Percentiles rank a stretch among this genome's conserved stretches.
Conservation (phyloP, 176 grass and related monocot genomes). For the Cenchrus fungigraminus region DNA sequence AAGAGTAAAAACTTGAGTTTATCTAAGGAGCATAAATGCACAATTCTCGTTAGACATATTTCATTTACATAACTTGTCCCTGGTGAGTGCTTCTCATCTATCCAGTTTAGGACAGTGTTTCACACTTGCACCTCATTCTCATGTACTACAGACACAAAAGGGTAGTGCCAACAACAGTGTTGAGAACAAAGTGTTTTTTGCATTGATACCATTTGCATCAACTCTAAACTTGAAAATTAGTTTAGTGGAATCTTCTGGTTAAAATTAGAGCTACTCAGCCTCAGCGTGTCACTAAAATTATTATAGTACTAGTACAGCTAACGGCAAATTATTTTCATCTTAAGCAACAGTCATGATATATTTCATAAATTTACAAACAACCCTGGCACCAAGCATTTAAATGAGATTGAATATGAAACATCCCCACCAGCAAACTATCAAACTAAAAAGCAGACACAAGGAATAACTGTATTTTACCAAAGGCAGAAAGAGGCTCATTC, state of each 20-base stretch:
- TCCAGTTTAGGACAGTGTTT: slow-evolving; percentile 8
- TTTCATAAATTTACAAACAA: background rate
- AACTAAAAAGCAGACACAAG: background rate
- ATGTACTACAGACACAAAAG: background rate
- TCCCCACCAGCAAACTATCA: background rate
- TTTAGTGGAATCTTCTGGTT: background rate
- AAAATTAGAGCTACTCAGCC: background rate
- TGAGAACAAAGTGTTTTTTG: slow-evolving; percentile 5
- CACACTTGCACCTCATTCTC: background rate
- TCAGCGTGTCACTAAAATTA: background rate
- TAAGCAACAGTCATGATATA: slow-evolving; percentile 1
- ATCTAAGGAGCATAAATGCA: slow-evolving; percentile 8
- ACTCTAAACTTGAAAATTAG: background rate
- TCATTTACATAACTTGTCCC: slow-evolving; percentile 4
- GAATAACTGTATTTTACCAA: background rate
- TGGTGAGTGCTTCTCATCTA: slow-evolving; percentile 3
- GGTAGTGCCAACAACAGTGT: background rate
- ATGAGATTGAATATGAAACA: background rate
- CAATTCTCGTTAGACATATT: background rate
- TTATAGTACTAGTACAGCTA: background rate
- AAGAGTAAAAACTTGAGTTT: background rate
- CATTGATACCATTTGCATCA: slow-evolving; percentile 6
- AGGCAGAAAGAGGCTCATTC: background rate
- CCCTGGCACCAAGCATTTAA: background rate
- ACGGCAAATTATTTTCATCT: slow-evolving; percentile 1